Evolutionary conservation across 306 rosid species (phyloP).

Genomic region (Glycine latifolia): DNA sequence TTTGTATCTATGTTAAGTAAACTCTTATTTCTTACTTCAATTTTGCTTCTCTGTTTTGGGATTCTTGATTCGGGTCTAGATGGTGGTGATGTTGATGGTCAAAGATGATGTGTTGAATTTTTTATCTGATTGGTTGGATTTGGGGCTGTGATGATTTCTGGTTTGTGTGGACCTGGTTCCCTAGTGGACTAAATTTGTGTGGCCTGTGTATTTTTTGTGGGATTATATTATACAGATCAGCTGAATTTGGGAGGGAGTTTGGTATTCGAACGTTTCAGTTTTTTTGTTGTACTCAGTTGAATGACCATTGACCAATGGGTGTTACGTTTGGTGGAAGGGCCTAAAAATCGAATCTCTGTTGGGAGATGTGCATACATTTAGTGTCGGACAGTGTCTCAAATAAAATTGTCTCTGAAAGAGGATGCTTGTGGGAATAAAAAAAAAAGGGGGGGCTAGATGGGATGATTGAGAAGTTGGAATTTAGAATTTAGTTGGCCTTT

Average conservation of each 20-base stretch:
- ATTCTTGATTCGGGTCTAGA: constrained; percentile 30
- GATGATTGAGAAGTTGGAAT: constrained; percentile 29
- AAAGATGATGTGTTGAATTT: neutral
- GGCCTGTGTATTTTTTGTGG: neutral
- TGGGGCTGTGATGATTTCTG: constrained; percentile 19
- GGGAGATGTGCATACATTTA: neutral
- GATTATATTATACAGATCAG: constrained; percentile 12
- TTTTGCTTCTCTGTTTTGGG: constrained; percentile 3
- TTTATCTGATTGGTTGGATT: neutral
- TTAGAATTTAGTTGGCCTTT: neutral
- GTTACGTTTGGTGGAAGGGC: neutral
- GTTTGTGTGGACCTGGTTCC: neutral
- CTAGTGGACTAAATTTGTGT: constrained; percentile 7
- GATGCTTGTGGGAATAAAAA: neutral
- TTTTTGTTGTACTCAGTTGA: neutral
- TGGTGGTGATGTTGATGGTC: constrained; percentile 12
- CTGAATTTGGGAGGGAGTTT: constrained; percentile 23
- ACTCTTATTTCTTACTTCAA: neutral
- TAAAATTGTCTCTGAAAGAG: neutral
- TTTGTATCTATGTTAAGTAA: neutral
- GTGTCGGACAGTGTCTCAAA: neutral
- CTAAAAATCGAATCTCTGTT: neutral
- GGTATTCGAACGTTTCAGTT: constrained; percentile 8
- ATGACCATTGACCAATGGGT: neutral
- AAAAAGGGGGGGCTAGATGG: neutral